Evolutionary conservation across 495 filamentous ascomycete genomes (phyloP).

Genomic region (Collariella sp.): DNA sequence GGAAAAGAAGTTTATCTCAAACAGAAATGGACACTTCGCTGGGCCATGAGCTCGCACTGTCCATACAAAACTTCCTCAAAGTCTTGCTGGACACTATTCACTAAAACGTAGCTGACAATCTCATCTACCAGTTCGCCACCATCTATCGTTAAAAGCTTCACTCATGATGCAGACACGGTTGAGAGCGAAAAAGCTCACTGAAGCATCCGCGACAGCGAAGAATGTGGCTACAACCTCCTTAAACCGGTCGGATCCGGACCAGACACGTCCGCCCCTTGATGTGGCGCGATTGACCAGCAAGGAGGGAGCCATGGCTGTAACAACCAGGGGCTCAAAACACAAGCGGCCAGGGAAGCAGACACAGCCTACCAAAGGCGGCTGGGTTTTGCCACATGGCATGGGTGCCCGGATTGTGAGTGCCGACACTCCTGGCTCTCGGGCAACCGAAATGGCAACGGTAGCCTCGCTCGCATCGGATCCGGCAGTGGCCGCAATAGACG

Average conservation of each 20-base stretch:
- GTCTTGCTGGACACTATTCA: no score
- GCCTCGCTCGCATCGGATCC: background rate
- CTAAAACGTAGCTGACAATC: no score
- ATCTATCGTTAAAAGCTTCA: no score
- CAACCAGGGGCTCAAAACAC: background rate
- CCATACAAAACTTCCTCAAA: no score
- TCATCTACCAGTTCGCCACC: no score
- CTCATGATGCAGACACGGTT: conserved; percentile 10
- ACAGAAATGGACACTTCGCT: no score
- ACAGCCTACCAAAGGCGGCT: conserved; percentile 24
- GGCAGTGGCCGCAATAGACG: no score
- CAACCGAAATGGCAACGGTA: background rate
- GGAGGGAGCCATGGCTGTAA: background rate
- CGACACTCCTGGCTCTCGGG: background rate
- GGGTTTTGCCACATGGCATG: conserved; percentile 36
- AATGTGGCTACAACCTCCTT: background rate
- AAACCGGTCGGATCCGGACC: background rate
- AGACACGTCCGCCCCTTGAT: background rate
- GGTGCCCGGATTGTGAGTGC: conserved; percentile 12
- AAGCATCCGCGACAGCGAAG: background rate
- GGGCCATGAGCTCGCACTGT: no score
- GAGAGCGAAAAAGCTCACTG: conserved; percentile 6
- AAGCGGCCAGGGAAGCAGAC: conserved; percentile 7
- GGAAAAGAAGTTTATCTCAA: no score
- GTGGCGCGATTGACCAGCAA: background rate